Percentiles rank a stretch among this genome's conserved stretches.
Conservation (phyloP, 768 basidiomycete genomes). For the Heimioporus sp. region DNA sequence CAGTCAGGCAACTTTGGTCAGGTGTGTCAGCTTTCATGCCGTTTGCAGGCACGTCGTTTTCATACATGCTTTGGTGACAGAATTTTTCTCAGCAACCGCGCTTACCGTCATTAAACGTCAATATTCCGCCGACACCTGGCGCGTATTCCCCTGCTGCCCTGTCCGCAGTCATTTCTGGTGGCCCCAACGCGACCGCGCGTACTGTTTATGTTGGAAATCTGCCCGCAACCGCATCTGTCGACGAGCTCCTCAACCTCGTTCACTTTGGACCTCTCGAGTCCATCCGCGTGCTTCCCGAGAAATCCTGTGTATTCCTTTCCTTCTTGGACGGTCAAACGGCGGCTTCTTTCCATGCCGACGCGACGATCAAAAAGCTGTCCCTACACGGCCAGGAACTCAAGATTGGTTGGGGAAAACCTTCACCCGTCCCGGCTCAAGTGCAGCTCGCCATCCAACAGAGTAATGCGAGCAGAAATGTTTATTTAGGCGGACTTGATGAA, state of each 20-base stretch:
- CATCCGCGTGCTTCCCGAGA: slow-evolving; percentile 93
- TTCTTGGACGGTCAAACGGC: slow-evolving; percentile 94
- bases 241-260: slow-evolving; percentile 96
- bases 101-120: slow-evolving; percentile 61
- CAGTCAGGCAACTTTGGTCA: slow-evolving; percentile 73
- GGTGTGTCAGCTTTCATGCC: slow-evolving; percentile 32
- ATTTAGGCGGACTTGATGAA: slow-evolving; percentile 92
- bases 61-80: slow-evolving; percentile 24
- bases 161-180: slow-evolving; percentile 64
- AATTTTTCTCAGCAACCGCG: slow-evolving; percentile 48
- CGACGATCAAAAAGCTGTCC: slow-evolving; percentile 88
- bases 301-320: slow-evolving; percentile 96
- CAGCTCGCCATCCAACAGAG: slow-evolving; percentile 85
- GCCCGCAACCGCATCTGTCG: slow-evolving; percentile 92
- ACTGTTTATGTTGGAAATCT: slow-evolving; percentile 98
- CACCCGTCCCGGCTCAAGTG: slow-evolving; percentile 82
- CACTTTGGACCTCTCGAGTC: slow-evolving; percentile 97
- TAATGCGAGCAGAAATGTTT: slow-evolving; percentile 95
- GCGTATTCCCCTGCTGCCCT: slow-evolving; percentile 80
- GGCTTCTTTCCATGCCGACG: slow-evolving; percentile 96
- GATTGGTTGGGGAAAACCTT: slow-evolving; percentile 98
- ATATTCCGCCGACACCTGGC: slow-evolving; percentile 68
- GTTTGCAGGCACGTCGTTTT: background rate
- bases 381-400: slow-evolving; percentile 96
- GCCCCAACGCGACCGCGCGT: slow-evolving; percentile 64